Percentiles rank a stretch among this genome's conserved stretches.
phyloP scores from a whole-genome alignment of 306 rosid genomes.

The Rosa chinensis region DNA sequence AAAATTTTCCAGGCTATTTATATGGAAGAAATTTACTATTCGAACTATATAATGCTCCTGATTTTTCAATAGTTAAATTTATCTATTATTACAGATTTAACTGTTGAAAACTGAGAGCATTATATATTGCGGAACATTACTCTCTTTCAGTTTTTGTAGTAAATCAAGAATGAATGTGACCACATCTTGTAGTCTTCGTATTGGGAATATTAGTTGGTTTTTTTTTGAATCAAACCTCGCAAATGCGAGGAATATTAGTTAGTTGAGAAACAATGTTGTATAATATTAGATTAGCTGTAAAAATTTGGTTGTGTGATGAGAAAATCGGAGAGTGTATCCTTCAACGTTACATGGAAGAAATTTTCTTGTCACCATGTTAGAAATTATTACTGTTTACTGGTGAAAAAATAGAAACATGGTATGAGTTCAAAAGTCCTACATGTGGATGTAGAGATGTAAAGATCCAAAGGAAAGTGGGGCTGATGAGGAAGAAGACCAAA shows the following conservation, averaged over 20 bases:
- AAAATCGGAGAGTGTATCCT: not conserved
- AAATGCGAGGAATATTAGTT: too few species aligned
- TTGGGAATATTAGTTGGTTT: not conserved
- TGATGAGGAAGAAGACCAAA: not conserved
- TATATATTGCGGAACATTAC: not conserved
- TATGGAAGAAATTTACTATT: not conserved
- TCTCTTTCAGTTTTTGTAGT: not conserved
- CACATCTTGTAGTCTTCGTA: conserved; percentile 4
- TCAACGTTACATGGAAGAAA: not conserved
- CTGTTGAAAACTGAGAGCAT: not conserved
- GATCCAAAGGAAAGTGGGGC: not conserved
- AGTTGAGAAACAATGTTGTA: not conserved
- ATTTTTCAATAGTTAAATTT: not conserved
- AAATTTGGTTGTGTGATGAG: not conserved
- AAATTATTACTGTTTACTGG: not conserved
- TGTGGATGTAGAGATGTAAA: not conserved
- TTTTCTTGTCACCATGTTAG: not conserved
- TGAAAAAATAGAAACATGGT: not conserved
- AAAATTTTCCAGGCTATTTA: not conserved
- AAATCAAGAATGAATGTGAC: not conserved
- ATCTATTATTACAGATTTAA: not conserved
- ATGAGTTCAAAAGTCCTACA: not conserved
- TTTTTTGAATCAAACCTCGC: too few species aligned
- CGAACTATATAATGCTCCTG: not conserved
- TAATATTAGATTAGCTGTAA: not conserved